A percentile compares a stretch with the other conserved stretches of the same genome.
Conservation (phyloP, 2,329 filamentous ascomycete species). For the Cladophialophora psammophila region DNA sequence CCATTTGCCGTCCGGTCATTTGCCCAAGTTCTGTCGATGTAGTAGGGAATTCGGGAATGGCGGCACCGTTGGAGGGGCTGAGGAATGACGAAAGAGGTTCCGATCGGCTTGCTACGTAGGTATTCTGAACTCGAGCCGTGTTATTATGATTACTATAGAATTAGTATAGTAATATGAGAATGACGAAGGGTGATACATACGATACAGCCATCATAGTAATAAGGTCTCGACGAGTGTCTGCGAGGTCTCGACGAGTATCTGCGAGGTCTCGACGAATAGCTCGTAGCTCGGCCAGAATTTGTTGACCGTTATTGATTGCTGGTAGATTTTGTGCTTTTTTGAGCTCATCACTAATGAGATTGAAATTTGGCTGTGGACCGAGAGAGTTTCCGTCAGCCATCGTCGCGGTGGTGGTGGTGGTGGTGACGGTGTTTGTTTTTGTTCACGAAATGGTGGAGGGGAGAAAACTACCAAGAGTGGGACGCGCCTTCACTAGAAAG, state of each 20-base stretch:
- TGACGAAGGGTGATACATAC: neutral
- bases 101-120: neutral
- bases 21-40: constrained; percentile 23
- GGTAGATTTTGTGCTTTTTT: constrained; percentile 23
- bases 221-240: neutral
- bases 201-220: neutral
- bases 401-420: constrained; percentile 16
- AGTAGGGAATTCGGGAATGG: constrained; percentile 23
- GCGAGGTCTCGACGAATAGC: neutral
- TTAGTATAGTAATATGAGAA: constrained; percentile 27
- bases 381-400: constrained; percentile 23
- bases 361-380: constrained; percentile 26
- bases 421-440: constrained; percentile 14
- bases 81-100: neutral
- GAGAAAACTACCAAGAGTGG: no score
- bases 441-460: constrained; percentile 24
- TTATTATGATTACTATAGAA: constrained; percentile 29
- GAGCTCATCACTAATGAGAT: constrained; percentile 26
- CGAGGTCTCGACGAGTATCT: neutral
- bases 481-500: no score
- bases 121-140: constrained; percentile 17
- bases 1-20: constrained; percentile 22
- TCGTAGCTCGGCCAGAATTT: constrained; percentile 20
- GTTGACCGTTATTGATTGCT: constrained; percentile 21
- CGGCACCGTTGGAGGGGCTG: constrained; percentile 8